Percentiles rank a stretch among this genome's conserved stretches.
Conservation (phyloP, 805 yeast species). For the Debaryomyces castellii region DNA sequence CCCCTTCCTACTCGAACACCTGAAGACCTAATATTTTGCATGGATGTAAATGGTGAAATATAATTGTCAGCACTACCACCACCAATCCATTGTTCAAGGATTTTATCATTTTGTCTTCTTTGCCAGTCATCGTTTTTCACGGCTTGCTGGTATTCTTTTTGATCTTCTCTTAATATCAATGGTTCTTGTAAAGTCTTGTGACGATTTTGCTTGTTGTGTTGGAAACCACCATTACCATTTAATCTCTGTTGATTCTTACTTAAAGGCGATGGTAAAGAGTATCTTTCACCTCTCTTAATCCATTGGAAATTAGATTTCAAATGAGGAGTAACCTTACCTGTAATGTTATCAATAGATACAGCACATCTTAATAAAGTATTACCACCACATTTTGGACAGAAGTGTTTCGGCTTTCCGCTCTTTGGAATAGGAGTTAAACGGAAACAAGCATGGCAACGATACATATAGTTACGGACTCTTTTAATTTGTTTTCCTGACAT, state of each 20-base stretch:
- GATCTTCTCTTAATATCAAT: slow-evolving; percentile 80
- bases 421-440: slow-evolving; percentile 74
- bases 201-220: slow-evolving; percentile 64
- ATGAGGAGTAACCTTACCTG: slow-evolving; percentile 86
- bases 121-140: slow-evolving; percentile 87
- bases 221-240: slow-evolving; percentile 77
- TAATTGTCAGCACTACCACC: slow-evolving; percentile 90
- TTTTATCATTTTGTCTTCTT: slow-evolving; percentile 80
- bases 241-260: slow-evolving; percentile 71
- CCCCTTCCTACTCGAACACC: slow-evolving; percentile 86
- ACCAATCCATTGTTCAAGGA: slow-evolving; percentile 85
- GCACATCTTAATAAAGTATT: slow-evolving; percentile 87
- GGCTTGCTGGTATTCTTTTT: slow-evolving; percentile 88
- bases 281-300: slow-evolving; percentile 84
- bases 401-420: slow-evolving; percentile 74
- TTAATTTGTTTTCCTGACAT: slow-evolving; percentile 82
- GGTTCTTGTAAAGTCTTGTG: slow-evolving; percentile 50
- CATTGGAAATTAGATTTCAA: slow-evolving; percentile 90
- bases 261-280: slow-evolving; percentile 82
- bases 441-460: slow-evolving; percentile 97
- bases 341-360: slow-evolving; percentile 72
- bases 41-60: slow-evolving; percentile 73
- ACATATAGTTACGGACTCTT: slow-evolving; percentile 86
- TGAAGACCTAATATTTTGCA: slow-evolving; percentile 45
- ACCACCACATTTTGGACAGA: slow-evolving; percentile 96